Percentiles rank a stretch among this genome's conserved stretches.
Evolutionary conservation across 352 stramenopile genomes (phyloP).

Genomic region (Globisporangium solare): DNA sequence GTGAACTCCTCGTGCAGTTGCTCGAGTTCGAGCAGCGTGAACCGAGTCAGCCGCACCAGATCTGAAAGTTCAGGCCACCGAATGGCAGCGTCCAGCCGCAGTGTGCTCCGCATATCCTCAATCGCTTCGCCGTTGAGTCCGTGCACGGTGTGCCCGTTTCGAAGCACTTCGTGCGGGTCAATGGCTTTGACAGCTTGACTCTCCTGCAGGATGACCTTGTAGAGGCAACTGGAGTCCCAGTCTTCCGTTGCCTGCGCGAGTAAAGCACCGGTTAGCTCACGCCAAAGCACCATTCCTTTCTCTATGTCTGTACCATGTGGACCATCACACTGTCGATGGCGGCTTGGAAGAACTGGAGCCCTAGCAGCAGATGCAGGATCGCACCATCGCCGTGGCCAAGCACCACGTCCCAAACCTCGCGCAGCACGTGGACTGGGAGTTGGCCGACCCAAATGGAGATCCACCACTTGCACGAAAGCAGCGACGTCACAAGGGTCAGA

Average conservation of each 20-base stretch:
- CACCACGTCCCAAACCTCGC: conserved; percentile 61
- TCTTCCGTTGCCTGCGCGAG: conserved; percentile 32
- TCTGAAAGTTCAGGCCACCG: conserved; percentile 47
- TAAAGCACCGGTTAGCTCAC: no score
- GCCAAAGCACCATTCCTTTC: no score
- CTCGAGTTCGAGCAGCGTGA: conserved; percentile 46
- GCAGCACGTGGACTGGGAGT: conserved; percentile 37
- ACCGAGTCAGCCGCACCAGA: conserved; percentile 46
- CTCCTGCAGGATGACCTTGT: conserved; percentile 54
- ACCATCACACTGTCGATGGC: conserved; percentile 33
- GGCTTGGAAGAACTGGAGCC: conserved; percentile 47
- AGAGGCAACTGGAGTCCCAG: conserved; percentile 68
- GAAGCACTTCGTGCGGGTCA: conserved; percentile 26
- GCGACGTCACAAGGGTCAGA: conserved; percentile 46
- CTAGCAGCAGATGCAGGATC: conserved; percentile 59
- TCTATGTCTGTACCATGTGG: conserved; percentile 27
- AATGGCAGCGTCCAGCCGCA: conserved; percentile 43
- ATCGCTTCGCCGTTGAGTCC: conserved; percentile 52
- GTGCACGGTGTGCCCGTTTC: conserved; percentile 39
- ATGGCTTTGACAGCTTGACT: conserved; percentile 27
- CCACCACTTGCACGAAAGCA: conserved; percentile 78
- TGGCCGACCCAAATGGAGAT: conserved; percentile 68
- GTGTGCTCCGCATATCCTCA: conserved; percentile 48
- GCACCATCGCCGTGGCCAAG: conserved; percentile 39
- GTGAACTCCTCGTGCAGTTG: conserved; percentile 63